Base-by-base conservation (phyloP, 352 stramenopile species). In the Globisporangium irregulare region DNA sequence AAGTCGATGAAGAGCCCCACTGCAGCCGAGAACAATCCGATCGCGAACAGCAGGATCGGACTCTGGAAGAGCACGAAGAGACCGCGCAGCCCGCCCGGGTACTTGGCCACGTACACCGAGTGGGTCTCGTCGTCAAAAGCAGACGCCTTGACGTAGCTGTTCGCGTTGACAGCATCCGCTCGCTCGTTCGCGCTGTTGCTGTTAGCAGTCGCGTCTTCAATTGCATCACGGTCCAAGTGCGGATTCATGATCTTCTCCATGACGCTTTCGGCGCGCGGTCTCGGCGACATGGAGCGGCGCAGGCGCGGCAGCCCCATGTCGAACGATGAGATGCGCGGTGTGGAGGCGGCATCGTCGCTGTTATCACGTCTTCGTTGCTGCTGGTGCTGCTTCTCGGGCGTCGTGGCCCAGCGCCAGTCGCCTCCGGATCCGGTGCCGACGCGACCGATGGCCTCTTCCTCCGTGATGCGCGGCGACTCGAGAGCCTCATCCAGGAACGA, bases 241-340 rank as follows among this genome's bases (percentile, higher is more conserved):
- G 83, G 83, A 62, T 91, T 89, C 81, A 87, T 89, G 63, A 90
- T 89, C 51, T 85, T 81, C 71, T 89, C 78, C 81, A 92, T 90
- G 55, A 92, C 77, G 63, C 74, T 85, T 41, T 87, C 81, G 12
- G 79, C 75, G 59, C 81, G 81, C 46, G 73, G 34, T 38, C 8
- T 75, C 12, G 72, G 72, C 59, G 74, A 73, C 41, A 56, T 63
- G n/a, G 64, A 71, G 25, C 54, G 69, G 25, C 68, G 25, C 6
- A 53, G 65, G 1, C 24, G 53, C 22, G 51, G 12, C 29, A 67
- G n/a, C 1, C 41, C 59, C 22, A 14, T 59, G 7, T 27, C 27
- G 10, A 59, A 34, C 14, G 54, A 22, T 3, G 20, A 18, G 24
- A 41, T 59, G 25, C 7, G 54, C 25, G 54, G 18, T 10, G 22